phyloP scores from a whole-genome alignment of 176 grass and related monocot species.

The Carex kokanica region DNA sequence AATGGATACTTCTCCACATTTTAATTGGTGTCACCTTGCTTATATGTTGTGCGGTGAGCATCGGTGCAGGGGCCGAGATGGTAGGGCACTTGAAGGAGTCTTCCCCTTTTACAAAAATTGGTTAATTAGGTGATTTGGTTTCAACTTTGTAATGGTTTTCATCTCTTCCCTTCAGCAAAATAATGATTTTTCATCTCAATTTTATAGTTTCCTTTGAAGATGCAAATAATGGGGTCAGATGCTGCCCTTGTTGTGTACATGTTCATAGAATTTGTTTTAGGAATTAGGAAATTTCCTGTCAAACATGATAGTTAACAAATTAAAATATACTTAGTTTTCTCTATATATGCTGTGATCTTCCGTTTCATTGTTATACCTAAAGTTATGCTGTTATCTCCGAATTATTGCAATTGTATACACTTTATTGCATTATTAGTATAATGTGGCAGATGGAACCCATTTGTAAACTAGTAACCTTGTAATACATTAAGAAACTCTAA shows the following conservation, averaged over 20 bases:
- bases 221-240: not conserved
- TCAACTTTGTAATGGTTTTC: not conserved
- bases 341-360: not conserved
- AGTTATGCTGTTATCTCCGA: not conserved
- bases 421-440: not conserved
- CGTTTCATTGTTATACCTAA: not conserved
- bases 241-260: not conserved
- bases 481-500: not conserved
- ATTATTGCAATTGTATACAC: too few species aligned
- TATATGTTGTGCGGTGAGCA: conserved; percentile 52
- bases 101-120: conserved; percentile 47
- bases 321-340: not conserved
- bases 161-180: not conserved
- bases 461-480: not conserved
- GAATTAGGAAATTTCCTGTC: not conserved
- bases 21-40: conserved; percentile 50
- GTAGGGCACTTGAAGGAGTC: conserved; percentile 45
- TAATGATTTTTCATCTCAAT: not conserved
- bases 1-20: conserved; percentile 55
- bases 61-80: conserved; percentile 76
- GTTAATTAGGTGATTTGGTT: conserved; percentile 22
- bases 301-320: not conserved
- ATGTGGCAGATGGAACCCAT: not conserved
- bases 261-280: not conserved
- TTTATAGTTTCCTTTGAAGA: not conserved